Conservation (phyloP, 129 eudicot genomes). For the Saposhnikovia divaricata region DNA sequence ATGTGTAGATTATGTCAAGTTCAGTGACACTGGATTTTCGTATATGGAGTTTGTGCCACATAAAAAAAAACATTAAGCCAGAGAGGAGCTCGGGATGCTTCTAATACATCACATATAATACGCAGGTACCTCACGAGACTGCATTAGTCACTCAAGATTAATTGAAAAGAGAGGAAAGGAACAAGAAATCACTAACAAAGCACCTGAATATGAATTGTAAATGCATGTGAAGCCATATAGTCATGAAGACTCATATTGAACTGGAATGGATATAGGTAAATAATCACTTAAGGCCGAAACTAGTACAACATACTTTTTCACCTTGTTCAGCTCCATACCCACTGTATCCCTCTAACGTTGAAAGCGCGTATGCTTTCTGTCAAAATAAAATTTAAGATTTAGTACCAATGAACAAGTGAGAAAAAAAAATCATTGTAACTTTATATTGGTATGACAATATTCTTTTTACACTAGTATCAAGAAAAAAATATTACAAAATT, state of each 20-base stretch:
- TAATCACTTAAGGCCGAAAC: neutral
- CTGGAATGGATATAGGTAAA: neutral
- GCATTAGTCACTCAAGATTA: neutral
- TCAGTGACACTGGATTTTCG: neutral
- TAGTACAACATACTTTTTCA: slow-evolving; percentile 50
- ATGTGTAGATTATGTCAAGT: neutral
- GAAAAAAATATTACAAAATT: neutral
- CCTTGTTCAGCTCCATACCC: slow-evolving; percentile 99
- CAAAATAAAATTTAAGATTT: slow-evolving; percentile 5
- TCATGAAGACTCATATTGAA: neutral
- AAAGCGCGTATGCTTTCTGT: slow-evolving; percentile 61
- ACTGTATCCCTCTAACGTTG: slow-evolving; percentile 78
- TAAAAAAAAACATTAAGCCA: neutral
- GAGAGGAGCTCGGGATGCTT: neutral
- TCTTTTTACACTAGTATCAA: neutral
- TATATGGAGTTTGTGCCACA: neutral
- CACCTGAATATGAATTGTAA: neutral
- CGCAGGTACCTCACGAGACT: neutral
- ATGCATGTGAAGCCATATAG: neutral
- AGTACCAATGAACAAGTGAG: neutral
- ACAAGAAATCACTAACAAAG: neutral
- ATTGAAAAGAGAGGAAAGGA: neutral
- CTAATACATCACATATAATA: neutral
- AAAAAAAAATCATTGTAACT: neutral
- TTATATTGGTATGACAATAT: neutral